Evolutionary conservation across 2,329 filamentous ascomycete species (phyloP).

Genomic region (Mariannaea sp.): DNA sequence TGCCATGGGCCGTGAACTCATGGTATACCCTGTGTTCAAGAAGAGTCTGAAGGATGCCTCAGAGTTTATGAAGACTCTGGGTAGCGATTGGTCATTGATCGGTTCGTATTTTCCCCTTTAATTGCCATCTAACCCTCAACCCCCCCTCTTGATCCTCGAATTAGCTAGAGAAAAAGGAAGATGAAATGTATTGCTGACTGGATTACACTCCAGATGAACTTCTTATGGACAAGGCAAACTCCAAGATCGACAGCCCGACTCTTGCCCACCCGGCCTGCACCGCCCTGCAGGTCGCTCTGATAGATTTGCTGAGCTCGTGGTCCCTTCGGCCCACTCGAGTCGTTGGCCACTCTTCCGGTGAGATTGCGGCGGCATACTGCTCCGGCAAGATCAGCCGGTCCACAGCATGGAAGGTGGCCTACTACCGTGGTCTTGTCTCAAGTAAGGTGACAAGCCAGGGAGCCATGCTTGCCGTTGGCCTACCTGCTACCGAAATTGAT

Average conservation of each 20-base stretch:
- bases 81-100: conserved; percentile 12
- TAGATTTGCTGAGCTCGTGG: conserved; percentile 14
- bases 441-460: background rate
- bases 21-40: conserved; percentile 10
- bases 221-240: background rate
- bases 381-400: conserved; percentile 31
- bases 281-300: conserved; percentile 18
- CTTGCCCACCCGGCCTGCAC: conserved; percentile 17
- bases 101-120: background rate
- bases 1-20: conserved; percentile 42
- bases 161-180: too few relatives aligned
- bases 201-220: background rate
- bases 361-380: conserved; percentile 26
- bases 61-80: conserved; percentile 12
- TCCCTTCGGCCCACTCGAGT: background rate
- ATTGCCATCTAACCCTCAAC: background rate
- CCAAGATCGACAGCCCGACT: conserved; percentile 10
- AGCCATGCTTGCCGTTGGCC: conserved; percentile 3
- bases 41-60: conserved; percentile 9
- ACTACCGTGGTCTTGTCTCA: background rate
- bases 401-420: conserved; percentile 3
- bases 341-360: conserved; percentile 27
- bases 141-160: background rate
- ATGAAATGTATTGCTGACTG: too few relatives aligned
- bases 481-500: background rate